Evolutionary conservation across 1,284 basidiomycete species (phyloP), one percentile per base, ranked within the genome.

Genomic region (Sporisorium iseilematis-ciliati): DNA sequence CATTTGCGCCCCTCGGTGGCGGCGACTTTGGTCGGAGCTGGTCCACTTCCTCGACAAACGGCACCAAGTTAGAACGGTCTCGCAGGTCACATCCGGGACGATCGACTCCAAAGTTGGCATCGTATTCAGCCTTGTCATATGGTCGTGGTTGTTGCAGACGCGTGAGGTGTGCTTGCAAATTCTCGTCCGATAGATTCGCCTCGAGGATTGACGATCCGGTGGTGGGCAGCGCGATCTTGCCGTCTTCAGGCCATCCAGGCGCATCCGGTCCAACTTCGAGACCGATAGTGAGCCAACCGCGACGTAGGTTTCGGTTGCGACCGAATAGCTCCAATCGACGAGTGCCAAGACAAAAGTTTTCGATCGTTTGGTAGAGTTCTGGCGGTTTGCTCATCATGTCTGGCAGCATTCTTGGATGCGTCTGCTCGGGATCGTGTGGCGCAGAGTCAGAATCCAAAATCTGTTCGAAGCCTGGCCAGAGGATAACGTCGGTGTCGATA

Each of bases 301-400:
- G 90, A 0, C 95, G 90, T 2, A 94, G 86, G 11, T 90, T 89
- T 0, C 90, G 88, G 3, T 90, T 88, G 14, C 89, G 90, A 0
- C 93, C 94, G 78, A 96, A 98, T 11, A 99, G 87, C 84, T 98
- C 94, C 23, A 99, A 89, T 0, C 96, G 90, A 8, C 96, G 91
- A 0, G 92, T 90, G 12, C 96, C 96, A 59, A 97, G 91, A 83
- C 96, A 98, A 85, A 99, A 99, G 86, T 97, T 97, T 86, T 99
- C 96, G 81, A 98, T 92, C 33, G 98, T 89, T 11, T 91, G 91
- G 87, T 97, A 95, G 87, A 96, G 92, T 84, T 99, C 96, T 20
- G 94, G 93, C 1, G 96, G 96, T 86, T 97, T 93, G 65, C 91
- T 88, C 12, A 90, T 91, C 3, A 92, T 91, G 85, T 95, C 93